A percentile compares a stretch with the other conserved stretches of the same genome.
Evolutionary conservation across 345 rosid species (phyloP).

Genomic region (Citrus unshiu): DNA sequence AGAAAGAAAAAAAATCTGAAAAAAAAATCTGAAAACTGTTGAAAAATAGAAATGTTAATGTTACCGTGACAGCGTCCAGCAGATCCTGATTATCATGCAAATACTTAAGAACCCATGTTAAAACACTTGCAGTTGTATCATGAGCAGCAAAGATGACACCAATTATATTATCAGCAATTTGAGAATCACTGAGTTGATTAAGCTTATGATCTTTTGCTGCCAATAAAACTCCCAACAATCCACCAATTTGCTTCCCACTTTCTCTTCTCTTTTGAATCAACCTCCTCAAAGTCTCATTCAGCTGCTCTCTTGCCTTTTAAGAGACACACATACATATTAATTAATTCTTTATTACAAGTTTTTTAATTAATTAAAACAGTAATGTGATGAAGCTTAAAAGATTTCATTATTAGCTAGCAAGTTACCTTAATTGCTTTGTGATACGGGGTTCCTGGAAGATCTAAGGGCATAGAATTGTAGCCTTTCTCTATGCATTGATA

Average conservation of each 20-base stretch:
- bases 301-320: conserved; percentile 62
- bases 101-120: conserved; percentile 88
- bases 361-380: too few species aligned
- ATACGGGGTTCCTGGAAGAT: conserved; percentile 81
- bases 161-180: conserved; percentile 85
- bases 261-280: conserved; percentile 64
- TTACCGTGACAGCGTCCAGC: conserved; percentile 66
- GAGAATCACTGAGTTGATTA: conserved; percentile 60
- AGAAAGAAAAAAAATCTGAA: not conserved
- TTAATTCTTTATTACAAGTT: not conserved
- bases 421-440: conserved; percentile 76
- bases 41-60: not conserved
- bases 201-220: conserved; percentile 43
- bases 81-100: conserved; percentile 59
- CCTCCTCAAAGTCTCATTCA: conserved; percentile 49
- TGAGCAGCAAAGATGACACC: conserved; percentile 95
- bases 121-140: conserved; percentile 87
- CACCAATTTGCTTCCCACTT: conserved; percentile 43
- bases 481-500: conserved; percentile 77
- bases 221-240: conserved; percentile 59
- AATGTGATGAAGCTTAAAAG: not conserved
- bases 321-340: not conserved
- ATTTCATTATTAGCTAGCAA: not conserved
- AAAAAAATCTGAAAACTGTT: not conserved
- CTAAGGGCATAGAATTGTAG: conserved; percentile 91